Conservation (phyloP, 2,329 filamentous ascomycete genomes). For the Sphaerulina populicola region DNA sequence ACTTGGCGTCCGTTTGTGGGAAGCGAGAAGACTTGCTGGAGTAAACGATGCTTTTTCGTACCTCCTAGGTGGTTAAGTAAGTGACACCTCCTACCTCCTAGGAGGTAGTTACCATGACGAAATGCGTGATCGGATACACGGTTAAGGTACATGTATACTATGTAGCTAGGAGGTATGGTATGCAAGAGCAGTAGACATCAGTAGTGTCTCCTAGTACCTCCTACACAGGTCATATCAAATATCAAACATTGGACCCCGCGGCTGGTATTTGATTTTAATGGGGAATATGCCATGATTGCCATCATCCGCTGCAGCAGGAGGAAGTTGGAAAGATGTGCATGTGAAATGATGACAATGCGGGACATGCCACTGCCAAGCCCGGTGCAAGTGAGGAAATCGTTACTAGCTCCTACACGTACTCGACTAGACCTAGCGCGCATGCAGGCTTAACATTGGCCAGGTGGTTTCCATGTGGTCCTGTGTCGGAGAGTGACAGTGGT, state of each 20-base stretch:
- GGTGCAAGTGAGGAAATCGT: background rate
- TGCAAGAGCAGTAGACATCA: too few relatives aligned
- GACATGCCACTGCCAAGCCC: too few relatives aligned
- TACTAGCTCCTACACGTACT: too few relatives aligned
- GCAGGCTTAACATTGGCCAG: background rate
- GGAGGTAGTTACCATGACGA: conserved; percentile 12
- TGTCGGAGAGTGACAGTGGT: background rate
- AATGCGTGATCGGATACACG: background rate
- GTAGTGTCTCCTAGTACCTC: too few relatives aligned
- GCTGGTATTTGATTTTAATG: background rate
- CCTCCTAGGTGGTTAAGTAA: conserved; percentile 4
- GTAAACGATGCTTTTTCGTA: conserved; percentile 18
- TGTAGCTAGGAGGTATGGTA: too few relatives aligned
- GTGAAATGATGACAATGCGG: background rate
- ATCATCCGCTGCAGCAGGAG: background rate
- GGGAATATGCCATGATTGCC: background rate
- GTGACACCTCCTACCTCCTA: too few relatives aligned
- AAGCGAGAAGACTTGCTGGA: conserved; percentile 3
- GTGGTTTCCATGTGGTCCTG: background rate
- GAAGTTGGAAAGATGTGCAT: background rate
- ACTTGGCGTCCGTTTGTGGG: background rate
- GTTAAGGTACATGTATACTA: background rate
- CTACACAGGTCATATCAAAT: too few relatives aligned
- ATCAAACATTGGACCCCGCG: too few relatives aligned
- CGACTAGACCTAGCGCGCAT: background rate